These are phyloP conservation scores for Penicillium aurantiogriseum DNA, from an alignment of 2,329 filamentous ascomycete species.

Conservation along the genomic window DNA sequence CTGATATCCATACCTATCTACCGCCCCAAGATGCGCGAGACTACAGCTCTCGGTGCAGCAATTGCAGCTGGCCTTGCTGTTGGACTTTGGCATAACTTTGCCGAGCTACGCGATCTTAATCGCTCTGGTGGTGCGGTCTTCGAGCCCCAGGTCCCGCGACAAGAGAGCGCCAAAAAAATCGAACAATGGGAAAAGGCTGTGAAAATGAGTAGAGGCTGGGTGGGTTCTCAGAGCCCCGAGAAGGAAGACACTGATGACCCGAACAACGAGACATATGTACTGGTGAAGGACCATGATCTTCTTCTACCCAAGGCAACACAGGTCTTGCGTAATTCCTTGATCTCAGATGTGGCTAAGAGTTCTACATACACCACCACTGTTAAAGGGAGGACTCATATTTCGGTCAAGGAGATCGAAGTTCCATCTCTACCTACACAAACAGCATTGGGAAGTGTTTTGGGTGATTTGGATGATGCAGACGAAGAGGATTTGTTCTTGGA, in stretches of 20 bases:
- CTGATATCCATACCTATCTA: conserved; percentile 80
- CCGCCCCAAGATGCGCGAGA: conserved; percentile 84
- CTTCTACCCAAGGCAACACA: background rate
- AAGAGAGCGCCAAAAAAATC: conserved; percentile 61
- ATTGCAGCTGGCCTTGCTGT: conserved; percentile 83
- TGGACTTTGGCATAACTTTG: conserved; percentile 72
- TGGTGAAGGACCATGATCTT: background rate
- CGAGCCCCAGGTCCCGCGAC: conserved; percentile 57
- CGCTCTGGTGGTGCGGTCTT: conserved; percentile 68
- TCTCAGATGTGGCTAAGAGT: conserved; percentile 15
- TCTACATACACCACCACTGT: background rate
- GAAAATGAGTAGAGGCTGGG: conserved; percentile 71
- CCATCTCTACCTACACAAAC: conserved; percentile 13
- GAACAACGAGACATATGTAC: background rate
- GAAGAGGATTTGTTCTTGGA: conserved; percentile 39
- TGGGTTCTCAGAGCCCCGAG: conserved; percentile 13
- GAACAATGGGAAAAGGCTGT: conserved; percentile 71
- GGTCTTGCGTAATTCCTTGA: background rate
- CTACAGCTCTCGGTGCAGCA: conserved; percentile 81
- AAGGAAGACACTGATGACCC: background rate
- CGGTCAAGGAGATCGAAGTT: conserved; percentile 17
- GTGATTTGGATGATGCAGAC: conserved; percentile 34
- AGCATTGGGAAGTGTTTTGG: conserved; percentile 22
- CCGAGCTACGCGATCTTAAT: conserved; percentile 71
- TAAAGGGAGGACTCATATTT: conserved; percentile 11